Evolutionary conservation across 495 filamentous ascomycete species (phyloP), one percentile per base, ranked within the genome.

Genomic region (Penicillium alfredii): DNA sequence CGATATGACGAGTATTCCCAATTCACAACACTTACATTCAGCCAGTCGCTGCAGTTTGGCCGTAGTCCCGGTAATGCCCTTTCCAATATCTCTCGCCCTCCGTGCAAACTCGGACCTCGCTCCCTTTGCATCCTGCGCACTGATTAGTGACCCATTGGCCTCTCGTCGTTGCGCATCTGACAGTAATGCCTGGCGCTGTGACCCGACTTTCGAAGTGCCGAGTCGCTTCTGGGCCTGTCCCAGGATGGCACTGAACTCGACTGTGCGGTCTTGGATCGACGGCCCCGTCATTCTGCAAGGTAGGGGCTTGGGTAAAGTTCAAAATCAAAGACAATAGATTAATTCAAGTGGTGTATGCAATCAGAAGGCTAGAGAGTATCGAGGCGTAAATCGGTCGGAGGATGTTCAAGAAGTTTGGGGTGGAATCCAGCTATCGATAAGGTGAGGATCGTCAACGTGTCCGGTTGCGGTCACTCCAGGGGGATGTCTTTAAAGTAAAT

Each of bases 241-340:
- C 31, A 97, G 76, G 56, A 97, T 88, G 43, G 87, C 80, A 50
- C 81, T 82, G 69, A 98, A 98, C 68, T 98, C 92, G 56, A 73
- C 73, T 35, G 92, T 98, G 50, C 92, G 85, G 66, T 98, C 92
- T 73, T 98, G 93, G 63, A 97, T 95, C 27, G 87, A 88, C 12
- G 76, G 72, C 29, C 72, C 70, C 37, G 64, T 59, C 77, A 79
- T 81, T 40, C 33, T 60, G 51, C 29, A 19, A 17, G 8, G 29
- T 38, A 25, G 11, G 16, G 9, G 14, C 30, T 10, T 22, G 23
- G 25, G n/a, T 41, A 27, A 29, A 13, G 3, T n/a, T n/a, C n/a
- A n/a, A 7, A 7, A 18, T 15, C 14, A 18, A 33, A 35, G 24
- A n/a, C 3, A 13, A 25, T 15, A 15, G 12, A 9, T 10, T 20